A percentile compares a stretch with the other conserved stretches of the same genome.
Evolutionary conservation across 495 filamentous ascomycete species (phyloP).

Genomic region (Penicillium diatomitis): DNA sequence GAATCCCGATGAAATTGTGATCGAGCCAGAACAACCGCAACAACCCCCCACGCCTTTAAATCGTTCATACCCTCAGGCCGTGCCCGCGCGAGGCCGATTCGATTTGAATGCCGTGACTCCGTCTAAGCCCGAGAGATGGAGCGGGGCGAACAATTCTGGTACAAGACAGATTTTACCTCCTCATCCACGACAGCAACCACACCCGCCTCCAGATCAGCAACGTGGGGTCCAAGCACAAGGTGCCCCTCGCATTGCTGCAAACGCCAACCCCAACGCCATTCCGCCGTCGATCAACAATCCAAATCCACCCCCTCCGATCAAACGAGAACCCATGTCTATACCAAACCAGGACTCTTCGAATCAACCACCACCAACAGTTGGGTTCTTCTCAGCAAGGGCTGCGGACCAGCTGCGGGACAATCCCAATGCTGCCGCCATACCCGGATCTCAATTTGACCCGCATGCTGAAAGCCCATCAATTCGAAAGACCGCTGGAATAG

Average conservation of each 20-base stretch:
- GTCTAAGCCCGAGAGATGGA: slow-evolving; percentile 36
- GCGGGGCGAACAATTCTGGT: slow-evolving; percentile 10
- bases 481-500: slow-evolving; percentile 80
- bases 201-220: slow-evolving; percentile 10
- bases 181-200: slow-evolving; percentile 15
- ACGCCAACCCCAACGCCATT: slow-evolving; percentile 17
- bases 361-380: slow-evolving; percentile 32
- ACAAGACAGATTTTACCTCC: slow-evolving; percentile 17
- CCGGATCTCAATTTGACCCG: slow-evolving; percentile 66
- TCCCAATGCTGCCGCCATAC: slow-evolving; percentile 30
- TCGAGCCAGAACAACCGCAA: slow-evolving; percentile 23
- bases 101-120: slow-evolving; percentile 28
- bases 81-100: slow-evolving; percentile 12
- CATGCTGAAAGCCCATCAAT: slow-evolving; percentile 78
- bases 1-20: slow-evolving; percentile 54
- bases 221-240: slow-evolving; percentile 12
- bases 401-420: slow-evolving; percentile 43
- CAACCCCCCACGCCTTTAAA: slow-evolving; percentile 24
- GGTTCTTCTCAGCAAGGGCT: slow-evolving; percentile 73
- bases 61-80: slow-evolving; percentile 16
- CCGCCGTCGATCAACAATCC: slow-evolving; percentile 10
- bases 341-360: slow-evolving; percentile 20
- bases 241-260: not conserved
- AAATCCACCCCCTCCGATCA: slow-evolving; percentile 15
- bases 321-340: slow-evolving; percentile 16